Evolutionary conservation across 2,329 filamentous ascomycete genomes (phyloP).

Genomic region (Talaromyces verruculosus): DNA sequence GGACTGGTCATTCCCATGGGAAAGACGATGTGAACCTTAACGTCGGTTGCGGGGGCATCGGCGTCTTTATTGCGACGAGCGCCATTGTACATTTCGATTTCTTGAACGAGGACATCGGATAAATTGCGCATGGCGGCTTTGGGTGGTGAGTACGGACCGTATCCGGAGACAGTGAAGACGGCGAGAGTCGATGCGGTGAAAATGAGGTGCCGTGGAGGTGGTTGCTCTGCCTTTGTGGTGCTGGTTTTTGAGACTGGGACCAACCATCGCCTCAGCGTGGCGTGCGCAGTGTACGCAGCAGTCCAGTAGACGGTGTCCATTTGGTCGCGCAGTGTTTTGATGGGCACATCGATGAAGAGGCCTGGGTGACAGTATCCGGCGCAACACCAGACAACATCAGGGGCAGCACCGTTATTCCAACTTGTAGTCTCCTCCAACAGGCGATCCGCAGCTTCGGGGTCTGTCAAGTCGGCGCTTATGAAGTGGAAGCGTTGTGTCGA

Average conservation of each 20-base stretch:
- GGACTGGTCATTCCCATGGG: constrained; percentile 80
- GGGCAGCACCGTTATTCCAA: constrained; percentile 73
- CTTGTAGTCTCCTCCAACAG: constrained; percentile 69
- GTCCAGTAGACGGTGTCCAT: constrained; percentile 96
- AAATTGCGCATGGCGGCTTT: constrained; percentile 84
- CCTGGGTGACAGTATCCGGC: constrained; percentile 73
- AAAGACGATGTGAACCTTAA: constrained; percentile 78
- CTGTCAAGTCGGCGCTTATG: constrained; percentile 79
- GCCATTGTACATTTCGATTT: constrained; percentile 81
- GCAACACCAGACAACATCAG: constrained; percentile 89
- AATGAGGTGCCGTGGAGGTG: constrained; percentile 68
- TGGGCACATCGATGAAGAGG: constrained; percentile 73
- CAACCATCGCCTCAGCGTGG: constrained; percentile 74
- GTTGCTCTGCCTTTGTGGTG: constrained; percentile 24
- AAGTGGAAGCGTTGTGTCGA: constrained; percentile 74
- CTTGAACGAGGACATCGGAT: constrained; percentile 78
- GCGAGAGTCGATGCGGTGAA: constrained; percentile 79
- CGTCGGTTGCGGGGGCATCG: constrained; percentile 58
- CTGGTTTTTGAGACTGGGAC: constrained; percentile 37
- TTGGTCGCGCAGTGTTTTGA: constrained; percentile 67
- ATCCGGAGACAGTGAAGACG: constrained; percentile 77
- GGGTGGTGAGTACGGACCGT: constrained; percentile 76
- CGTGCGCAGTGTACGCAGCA: constrained; percentile 79
- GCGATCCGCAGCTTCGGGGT: constrained; percentile 65
- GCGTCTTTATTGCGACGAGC: constrained; percentile 46